Percentiles rank a stretch among this genome's conserved stretches.
Evolutionary conservation across 2,329 filamentous ascomycete species (phyloP).

Genomic region (Sporothrix brunneoviolacea): DNA sequence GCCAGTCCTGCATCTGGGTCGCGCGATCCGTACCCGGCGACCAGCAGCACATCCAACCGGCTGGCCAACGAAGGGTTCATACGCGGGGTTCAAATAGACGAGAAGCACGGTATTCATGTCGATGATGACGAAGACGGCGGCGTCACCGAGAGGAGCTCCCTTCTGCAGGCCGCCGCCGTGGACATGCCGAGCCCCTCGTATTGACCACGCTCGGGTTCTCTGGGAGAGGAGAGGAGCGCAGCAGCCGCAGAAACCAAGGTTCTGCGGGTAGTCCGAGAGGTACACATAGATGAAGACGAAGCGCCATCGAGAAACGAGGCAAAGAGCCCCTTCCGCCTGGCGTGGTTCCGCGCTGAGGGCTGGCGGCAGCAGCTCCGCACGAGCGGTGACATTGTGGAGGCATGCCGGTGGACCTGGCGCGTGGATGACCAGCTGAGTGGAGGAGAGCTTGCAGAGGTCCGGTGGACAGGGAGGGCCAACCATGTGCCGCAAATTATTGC

Average conservation of each 20-base stretch:
- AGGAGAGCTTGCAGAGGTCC: not conserved
- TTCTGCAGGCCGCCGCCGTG: conserved; percentile 21
- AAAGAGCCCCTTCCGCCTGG: conserved; percentile 24
- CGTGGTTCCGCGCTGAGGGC: conserved; percentile 33
- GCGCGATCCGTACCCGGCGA: conserved; percentile 22
- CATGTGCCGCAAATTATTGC: not conserved
- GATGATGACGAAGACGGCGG: conserved; percentile 19
- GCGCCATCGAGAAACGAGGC: not conserved
- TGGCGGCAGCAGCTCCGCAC: conserved; percentile 30
- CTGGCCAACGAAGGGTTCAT: conserved; percentile 14
- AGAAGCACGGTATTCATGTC: too few relatives aligned
- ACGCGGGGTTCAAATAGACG: not conserved
- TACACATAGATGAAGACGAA: not conserved
- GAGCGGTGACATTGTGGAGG: conserved; percentile 29
- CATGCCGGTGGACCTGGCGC: conserved; percentile 27
- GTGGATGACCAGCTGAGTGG: conserved; percentile 20
- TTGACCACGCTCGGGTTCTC: conserved; percentile 33
- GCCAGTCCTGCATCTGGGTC: not conserved
- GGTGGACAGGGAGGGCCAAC: not conserved
- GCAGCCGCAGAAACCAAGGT: conserved; percentile 1
- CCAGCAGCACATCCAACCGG: conserved; percentile 12
- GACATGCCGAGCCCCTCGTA: conserved; percentile 13
- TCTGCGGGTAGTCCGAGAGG: not conserved
- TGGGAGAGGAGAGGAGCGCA: not conserved
- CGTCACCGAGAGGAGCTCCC: conserved; percentile 25